These are phyloP conservation scores for Alternaria sp. DNA, from an alignment of 2,329 filamentous ascomycete species.

Conservation along the genomic window DNA sequence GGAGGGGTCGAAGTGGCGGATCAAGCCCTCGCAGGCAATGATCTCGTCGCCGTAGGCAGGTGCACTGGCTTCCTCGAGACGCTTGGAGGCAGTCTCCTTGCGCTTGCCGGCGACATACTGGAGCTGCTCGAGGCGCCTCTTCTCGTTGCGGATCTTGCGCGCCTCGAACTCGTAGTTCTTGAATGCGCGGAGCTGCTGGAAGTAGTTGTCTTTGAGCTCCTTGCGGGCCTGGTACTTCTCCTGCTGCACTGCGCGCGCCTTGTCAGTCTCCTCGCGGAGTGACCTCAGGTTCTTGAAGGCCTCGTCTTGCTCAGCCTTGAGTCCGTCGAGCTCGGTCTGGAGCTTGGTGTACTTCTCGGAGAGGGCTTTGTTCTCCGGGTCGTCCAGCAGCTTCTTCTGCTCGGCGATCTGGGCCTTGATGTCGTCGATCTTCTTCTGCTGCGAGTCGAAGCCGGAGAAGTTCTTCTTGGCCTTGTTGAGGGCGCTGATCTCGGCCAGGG, in stretches of 20 bases:
- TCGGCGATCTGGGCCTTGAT: constrained; percentile 86
- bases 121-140: constrained; percentile 80
- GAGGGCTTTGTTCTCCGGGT: constrained; percentile 87
- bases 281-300: constrained; percentile 86
- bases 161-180: constrained; percentile 83
- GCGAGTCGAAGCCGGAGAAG: constrained; percentile 82
- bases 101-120: constrained; percentile 73
- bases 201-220: constrained; percentile 90
- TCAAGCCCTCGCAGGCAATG: constrained; percentile 81
- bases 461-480: constrained; percentile 90
- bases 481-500: constrained; percentile 79
- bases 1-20: constrained; percentile 88
- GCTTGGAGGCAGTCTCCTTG: constrained; percentile 76
- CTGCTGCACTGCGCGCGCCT: constrained; percentile 83
- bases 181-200: constrained; percentile 79
- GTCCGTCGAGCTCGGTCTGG: constrained; percentile 83
- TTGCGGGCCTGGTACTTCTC: constrained; percentile 82
- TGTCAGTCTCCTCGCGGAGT: constrained; percentile 84
- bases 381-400: constrained; percentile 86
- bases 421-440: constrained; percentile 88
- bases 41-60: constrained; percentile 95
- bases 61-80: constrained; percentile 81
- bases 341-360: constrained; percentile 85
- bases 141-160: constrained; percentile 76
- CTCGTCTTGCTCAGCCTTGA: constrained; percentile 91